Percentiles rank a stretch among this genome's conserved stretches.
Evolutionary conservation across 2,329 filamentous ascomycete genomes (phyloP).

Genomic region (Hymenoscyphus scutula): DNA sequence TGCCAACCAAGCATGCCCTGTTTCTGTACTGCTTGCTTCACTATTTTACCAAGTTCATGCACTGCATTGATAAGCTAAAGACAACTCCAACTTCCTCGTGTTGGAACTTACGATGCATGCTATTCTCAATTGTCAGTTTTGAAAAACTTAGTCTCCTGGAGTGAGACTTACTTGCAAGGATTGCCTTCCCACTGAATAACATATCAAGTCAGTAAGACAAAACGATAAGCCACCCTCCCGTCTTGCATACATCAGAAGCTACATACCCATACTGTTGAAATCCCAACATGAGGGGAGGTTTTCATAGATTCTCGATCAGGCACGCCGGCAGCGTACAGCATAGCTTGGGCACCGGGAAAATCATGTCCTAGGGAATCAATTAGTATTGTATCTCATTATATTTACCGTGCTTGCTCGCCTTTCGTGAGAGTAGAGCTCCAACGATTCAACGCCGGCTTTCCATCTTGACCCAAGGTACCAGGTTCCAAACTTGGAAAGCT

Average conservation of each 20-base stretch:
- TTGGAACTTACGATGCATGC: slow-evolving; percentile 48
- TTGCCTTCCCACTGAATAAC: slow-evolving; percentile 76
- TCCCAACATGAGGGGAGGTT: slow-evolving; percentile 77
- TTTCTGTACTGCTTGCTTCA: slow-evolving; percentile 77
- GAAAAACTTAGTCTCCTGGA: slow-evolving; percentile 14
- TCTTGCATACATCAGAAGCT: background rate
- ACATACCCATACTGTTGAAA: slow-evolving; percentile 55
- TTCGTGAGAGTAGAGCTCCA: slow-evolving; percentile 82
- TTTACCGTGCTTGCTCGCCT: slow-evolving; percentile 15
- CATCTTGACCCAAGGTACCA: slow-evolving; percentile 43
- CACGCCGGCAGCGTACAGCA: slow-evolving; percentile 92
- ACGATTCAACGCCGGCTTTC: slow-evolving; percentile 70
- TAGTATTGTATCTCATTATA: background rate
- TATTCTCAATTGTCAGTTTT: slow-evolving; percentile 31
- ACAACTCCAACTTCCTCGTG: slow-evolving; percentile 7
- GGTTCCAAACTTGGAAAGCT: slow-evolving; percentile 33
- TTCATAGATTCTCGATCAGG: slow-evolving; percentile 83
- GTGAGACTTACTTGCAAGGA: slow-evolving; percentile 75
- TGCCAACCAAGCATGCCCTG: slow-evolving; percentile 78
- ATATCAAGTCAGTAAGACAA: background rate
- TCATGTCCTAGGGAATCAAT: slow-evolving; percentile 66
- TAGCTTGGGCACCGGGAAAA: slow-evolving; percentile 89
- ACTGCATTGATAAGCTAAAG: slow-evolving; percentile 49
- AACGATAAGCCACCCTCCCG: background rate
- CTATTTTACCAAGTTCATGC: slow-evolving; percentile 80